Conservation (phyloP, 2,329 filamentous ascomycete genomes). For the Apiospora hydei region DNA sequence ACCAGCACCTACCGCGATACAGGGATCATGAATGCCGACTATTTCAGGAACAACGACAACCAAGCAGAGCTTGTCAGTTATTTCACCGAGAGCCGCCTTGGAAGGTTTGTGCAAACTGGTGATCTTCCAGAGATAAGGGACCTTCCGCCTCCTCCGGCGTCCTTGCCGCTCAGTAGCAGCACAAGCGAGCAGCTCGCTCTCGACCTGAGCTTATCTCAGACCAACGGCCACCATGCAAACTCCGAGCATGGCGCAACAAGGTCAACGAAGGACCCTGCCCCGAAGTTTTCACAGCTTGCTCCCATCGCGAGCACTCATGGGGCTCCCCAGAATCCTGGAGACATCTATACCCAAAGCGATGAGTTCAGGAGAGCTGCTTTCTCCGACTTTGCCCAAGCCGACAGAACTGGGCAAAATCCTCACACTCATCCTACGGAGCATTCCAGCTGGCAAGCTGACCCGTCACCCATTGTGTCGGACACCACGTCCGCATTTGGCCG, state of each 20-base stretch:
- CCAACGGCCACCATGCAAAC: neutral
- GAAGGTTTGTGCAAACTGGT: slow-evolving; percentile 41
- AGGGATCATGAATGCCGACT: slow-evolving; percentile 41
- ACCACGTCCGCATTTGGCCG: slow-evolving; percentile 1
- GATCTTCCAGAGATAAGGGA: slow-evolving; percentile 37
- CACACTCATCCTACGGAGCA: slow-evolving; percentile 30
- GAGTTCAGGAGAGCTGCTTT: slow-evolving; percentile 38
- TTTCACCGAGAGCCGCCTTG: slow-evolving; percentile 43
- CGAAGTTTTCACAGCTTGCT: slow-evolving; percentile 28
- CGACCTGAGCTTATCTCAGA: neutral
- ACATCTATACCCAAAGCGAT: slow-evolving; percentile 44
- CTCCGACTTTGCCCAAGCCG: slow-evolving; percentile 28
- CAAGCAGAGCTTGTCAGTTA: slow-evolving; percentile 42
- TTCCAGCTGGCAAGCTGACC: slow-evolving; percentile 3
- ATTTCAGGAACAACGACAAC: slow-evolving; percentile 43
- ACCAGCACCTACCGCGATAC: slow-evolving; percentile 40
- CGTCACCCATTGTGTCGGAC: neutral
- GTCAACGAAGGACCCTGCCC: neutral
- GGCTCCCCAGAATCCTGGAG: slow-evolving; percentile 43
- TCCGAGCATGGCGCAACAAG: slow-evolving; percentile 8
- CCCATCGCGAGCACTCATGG: slow-evolving; percentile 40
- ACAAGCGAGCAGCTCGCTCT: slow-evolving; percentile 1
- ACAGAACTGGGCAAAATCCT: neutral
- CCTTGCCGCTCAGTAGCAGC: neutral
- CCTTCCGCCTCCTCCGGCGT: slow-evolving; percentile 11